Evolutionary conservation across 495 filamentous ascomycete genomes (phyloP), one percentile per base, ranked within the genome.

Genomic region (Aspergillus ellipticus): DNA sequence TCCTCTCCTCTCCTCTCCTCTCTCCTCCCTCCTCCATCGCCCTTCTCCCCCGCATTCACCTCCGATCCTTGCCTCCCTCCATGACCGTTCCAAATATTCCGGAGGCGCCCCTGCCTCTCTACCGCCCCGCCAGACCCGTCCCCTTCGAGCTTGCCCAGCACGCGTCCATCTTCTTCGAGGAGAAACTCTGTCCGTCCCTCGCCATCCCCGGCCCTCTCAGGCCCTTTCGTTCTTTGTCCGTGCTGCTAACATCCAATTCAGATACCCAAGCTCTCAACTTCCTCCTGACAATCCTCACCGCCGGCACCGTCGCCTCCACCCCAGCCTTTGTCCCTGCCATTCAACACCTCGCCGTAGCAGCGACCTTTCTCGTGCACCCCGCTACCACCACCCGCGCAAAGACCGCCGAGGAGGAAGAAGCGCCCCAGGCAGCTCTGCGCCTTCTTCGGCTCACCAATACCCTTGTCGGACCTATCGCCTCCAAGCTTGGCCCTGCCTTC

Each of bases 141-240:
- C 82, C 87, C 0, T 82, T 78, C 47, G 82, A 87, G 56, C 66
- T 92, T 6, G 79, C 76, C 24, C 74, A 84, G 42, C 84, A 89
- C 60, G 83, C 80, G 45, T 81, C 81, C 47, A 86, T 91, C 26
- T 89, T 88, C 66, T 74, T 93, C 4, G 89, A 92, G 64, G 89
- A 93, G 65, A 77, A 83, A 35, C 80, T 90, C 17, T 88, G 87
- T 90, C 69, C 15, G 58, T 53, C 19, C 41, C 43, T 37, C 31
- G 9, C 9, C 31, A 33, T 47, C 48, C 49, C 50, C n/a, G 16
- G n/a, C n/a, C n/a, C n/a, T n/a, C n/a, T n/a, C 11, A 48, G 29
- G 77, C 42, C 10, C 66, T 26, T 20, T 11, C 10, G 17, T 33
- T 15, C 24, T 33, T 28, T 28, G 17, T 51, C 24, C 10, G 15